Percentiles rank a stretch among this genome's conserved stretches.
These are phyloP conservation scores for Blastobotrys persicus DNA, from an alignment of 1,139 yeast genomes.

Conservation along the genomic window DNA sequence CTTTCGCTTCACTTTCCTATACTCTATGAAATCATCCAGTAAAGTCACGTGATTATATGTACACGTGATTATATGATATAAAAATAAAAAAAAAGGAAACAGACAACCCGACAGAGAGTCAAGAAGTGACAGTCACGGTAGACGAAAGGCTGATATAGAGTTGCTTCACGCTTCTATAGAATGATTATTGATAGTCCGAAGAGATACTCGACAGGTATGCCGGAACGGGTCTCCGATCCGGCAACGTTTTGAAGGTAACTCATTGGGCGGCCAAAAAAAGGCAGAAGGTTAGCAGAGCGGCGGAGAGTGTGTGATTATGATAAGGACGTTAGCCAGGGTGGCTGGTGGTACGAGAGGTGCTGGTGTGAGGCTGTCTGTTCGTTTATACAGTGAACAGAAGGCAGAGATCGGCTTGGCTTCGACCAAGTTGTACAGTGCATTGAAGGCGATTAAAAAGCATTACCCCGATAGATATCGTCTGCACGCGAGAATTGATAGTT, in stretches of 20 bases:
- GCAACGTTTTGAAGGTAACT: not conserved
- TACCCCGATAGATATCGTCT: slow-evolving; percentile 26
- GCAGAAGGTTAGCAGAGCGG: not conserved
- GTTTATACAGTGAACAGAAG: not conserved
- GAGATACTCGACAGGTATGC: no score
- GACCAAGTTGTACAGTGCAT: not conserved
- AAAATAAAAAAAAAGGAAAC: no score
- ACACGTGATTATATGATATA: no score
- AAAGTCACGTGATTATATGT: no score
- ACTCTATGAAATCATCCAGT: no score
- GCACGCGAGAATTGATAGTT: slow-evolving; percentile 25
- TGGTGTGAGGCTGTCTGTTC: no score
- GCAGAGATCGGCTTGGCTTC: not conserved
- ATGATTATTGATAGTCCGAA: no score
- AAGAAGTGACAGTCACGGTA: no score
- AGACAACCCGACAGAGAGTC: no score
- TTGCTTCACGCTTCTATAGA: no score
- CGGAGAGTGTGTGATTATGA: not conserved
- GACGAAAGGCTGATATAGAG: no score
- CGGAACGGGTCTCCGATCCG: not conserved
- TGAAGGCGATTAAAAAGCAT: slow-evolving; percentile 26
- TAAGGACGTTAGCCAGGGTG: not conserved
- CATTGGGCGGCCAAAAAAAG: not conserved
- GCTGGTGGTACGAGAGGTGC: not conserved
- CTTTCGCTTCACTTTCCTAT: no score